Conservation (phyloP, 108 stramenopile genomes). For the Skeletonema potamos region DNA sequence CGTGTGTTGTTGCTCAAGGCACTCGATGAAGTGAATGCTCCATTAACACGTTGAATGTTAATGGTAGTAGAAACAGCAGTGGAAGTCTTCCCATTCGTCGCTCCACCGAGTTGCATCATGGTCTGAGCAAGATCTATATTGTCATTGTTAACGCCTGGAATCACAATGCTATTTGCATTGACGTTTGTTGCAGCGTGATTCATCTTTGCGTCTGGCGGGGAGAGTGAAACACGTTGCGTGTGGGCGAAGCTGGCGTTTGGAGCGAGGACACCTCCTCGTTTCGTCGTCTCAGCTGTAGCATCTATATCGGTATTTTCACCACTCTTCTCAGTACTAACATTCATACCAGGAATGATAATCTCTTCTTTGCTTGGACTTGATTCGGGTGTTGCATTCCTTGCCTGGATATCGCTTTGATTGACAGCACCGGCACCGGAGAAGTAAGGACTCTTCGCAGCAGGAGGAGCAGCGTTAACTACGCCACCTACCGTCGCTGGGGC, state of each 20-base stretch:
- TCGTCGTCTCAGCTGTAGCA: background rate
- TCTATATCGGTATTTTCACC: background rate
- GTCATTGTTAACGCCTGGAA: slow-evolving; percentile 17
- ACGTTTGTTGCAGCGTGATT: no score
- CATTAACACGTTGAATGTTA: background rate
- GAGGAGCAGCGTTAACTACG: background rate
- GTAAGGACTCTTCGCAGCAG: background rate
- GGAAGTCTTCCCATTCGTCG: background rate
- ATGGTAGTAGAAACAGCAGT: background rate
- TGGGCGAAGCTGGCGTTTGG: background rate
- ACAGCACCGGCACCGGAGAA: background rate
- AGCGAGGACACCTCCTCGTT: background rate
- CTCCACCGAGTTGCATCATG: background rate
- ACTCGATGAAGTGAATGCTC: background rate
- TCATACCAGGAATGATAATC: slow-evolving; percentile 3
- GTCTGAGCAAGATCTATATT: background rate
- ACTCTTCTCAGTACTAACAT: background rate
- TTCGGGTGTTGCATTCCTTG: background rate
- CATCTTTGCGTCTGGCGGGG: background rate
- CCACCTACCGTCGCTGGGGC: background rate
- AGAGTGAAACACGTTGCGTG: background rate
- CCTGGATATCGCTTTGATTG: background rate
- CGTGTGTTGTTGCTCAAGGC: background rate
- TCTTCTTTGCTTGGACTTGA: slow-evolving; percentile 2
- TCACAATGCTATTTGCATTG: slow-evolving; percentile 33